Evolutionary conservation across 306 rosid genomes (phyloP).

Genomic region (Dalbergia oliveri): DNA sequence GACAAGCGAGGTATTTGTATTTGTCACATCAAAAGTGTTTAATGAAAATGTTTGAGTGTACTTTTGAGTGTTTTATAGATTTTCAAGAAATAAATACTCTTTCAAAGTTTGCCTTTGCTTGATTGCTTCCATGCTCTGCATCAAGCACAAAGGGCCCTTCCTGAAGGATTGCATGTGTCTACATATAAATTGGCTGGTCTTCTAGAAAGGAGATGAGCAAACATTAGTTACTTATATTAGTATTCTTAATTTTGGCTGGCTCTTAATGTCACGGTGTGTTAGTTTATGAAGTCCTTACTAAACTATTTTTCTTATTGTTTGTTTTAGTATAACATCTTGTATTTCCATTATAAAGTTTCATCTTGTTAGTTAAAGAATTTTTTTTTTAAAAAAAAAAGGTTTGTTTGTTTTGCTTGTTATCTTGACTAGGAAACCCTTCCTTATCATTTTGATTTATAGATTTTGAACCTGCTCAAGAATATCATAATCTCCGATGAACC

Average conservation of each 20-base stretch:
- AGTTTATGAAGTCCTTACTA: neutral
- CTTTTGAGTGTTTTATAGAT: no score
- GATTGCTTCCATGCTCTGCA: neutral
- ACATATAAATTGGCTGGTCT: neutral
- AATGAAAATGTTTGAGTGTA: no score
- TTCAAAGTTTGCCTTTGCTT: no score
- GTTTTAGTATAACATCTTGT: neutral
- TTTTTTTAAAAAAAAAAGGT: neutral
- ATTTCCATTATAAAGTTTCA: neutral
- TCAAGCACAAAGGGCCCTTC: neutral
- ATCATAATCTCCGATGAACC: constrained; percentile 35
- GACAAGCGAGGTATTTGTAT: no score
- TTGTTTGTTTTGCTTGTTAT: constrained; percentile 6
- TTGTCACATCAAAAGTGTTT: no score
- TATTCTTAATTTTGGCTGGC: constrained; percentile 1
- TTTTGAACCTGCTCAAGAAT: constrained; percentile 43
- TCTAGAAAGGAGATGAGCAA: neutral
- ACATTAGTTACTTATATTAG: neutral
- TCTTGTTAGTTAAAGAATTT: neutral
- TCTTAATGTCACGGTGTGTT: neutral
- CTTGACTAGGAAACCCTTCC: neutral
- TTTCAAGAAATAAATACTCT: no score
- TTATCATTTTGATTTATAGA: neutral
- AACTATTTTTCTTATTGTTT: neutral
- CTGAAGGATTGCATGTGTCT: neutral